Conservation (phyloP, 179 eudicot genomes). For the Silene noctiflora region DNA sequence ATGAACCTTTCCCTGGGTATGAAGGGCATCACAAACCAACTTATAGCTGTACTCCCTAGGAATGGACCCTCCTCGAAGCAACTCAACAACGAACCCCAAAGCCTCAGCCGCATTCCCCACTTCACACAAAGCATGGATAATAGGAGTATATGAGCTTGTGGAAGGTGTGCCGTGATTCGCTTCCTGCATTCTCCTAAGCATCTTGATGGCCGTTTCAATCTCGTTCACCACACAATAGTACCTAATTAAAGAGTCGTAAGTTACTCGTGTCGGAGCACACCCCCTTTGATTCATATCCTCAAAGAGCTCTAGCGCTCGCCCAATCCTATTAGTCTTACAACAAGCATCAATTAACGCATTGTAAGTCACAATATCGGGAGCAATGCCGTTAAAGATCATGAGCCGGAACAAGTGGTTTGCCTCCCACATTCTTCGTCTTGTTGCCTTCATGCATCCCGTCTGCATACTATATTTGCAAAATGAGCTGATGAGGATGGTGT, state of each 20-base stretch:
- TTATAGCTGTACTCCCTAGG: conserved; percentile 82
- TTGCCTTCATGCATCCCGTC: conserved; percentile 74
- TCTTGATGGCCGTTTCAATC: conserved; percentile 61
- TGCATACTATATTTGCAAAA: conserved; percentile 63
- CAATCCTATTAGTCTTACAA: conserved; percentile 79
- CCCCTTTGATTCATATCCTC: conserved; percentile 68
- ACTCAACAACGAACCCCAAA: conserved; percentile 51
- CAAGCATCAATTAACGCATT: conserved; percentile 84
- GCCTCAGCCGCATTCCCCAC: conserved; percentile 63
- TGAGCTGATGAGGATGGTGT: conserved; percentile 70
- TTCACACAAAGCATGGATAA: conserved; percentile 78
- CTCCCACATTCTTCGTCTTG: conserved; percentile 75
- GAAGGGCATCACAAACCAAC: conserved; percentile 46
- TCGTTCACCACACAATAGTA: conserved; percentile 75
- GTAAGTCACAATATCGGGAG: conserved; percentile 80
- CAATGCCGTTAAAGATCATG: conserved; percentile 74
- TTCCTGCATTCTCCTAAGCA: conserved; percentile 61
- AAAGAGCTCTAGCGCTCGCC: conserved; percentile 71
- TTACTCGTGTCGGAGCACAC: conserved; percentile 62
- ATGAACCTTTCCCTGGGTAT: conserved; percentile 35
- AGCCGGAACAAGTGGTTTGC: conserved; percentile 77
- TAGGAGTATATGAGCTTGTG: conserved; percentile 77
- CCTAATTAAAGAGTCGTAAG: conserved; percentile 77
- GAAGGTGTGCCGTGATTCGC: conserved; percentile 51
- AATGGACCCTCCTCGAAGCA: conserved; percentile 57